These are phyloP conservation scores for Dichotomocladium elegans DNA, from an alignment of 371 early-diverging fungal genomes.

Conservation along the genomic window DNA sequence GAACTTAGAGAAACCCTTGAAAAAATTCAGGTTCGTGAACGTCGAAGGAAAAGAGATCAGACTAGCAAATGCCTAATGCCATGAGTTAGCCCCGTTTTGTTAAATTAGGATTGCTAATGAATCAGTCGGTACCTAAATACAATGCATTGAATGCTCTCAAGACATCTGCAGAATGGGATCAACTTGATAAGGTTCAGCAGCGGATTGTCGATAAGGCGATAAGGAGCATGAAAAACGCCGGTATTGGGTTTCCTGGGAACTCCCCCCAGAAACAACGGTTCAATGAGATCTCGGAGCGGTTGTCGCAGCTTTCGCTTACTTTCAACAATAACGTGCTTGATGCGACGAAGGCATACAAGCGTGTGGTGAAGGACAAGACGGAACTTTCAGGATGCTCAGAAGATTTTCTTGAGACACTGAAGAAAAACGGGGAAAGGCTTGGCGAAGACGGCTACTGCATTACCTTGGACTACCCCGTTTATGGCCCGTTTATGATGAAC, in stretches of 20 bases:
- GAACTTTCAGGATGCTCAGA: constrained; percentile 55
- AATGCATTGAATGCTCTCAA: constrained; percentile 50
- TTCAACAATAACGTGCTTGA: constrained; percentile 64
- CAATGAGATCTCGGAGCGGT: constrained; percentile 53
- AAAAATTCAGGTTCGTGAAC: constrained; percentile 35
- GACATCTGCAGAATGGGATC: constrained; percentile 33
- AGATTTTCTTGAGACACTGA: constrained; percentile 43
- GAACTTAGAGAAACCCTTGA: constrained; percentile 57
- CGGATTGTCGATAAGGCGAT: constrained; percentile 56
- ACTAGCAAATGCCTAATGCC: no score
- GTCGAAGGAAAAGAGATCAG: no score
- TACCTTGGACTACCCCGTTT: constrained; percentile 59
- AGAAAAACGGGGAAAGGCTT: constrained; percentile 44
- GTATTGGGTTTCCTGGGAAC: constrained; percentile 55
- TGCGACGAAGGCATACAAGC: constrained; percentile 57
- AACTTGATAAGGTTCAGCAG: constrained; percentile 50
- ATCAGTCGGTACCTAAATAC: constrained; percentile 57
- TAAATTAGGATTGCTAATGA: constrained; percentile 52
- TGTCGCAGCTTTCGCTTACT: constrained; percentile 50
- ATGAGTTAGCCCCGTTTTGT: constrained; percentile 42
- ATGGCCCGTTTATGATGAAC: constrained; percentile 65
- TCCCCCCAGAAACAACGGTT: constrained; percentile 51
- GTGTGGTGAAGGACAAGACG: constrained; percentile 38
- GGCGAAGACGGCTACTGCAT: constrained; percentile 55
- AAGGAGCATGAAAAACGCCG: constrained; percentile 56